Percentiles rank a stretch among this genome's conserved stretches.
Conservation (phyloP, 2,329 filamentous ascomycete genomes). For the Fusarium tuaranense region DNA sequence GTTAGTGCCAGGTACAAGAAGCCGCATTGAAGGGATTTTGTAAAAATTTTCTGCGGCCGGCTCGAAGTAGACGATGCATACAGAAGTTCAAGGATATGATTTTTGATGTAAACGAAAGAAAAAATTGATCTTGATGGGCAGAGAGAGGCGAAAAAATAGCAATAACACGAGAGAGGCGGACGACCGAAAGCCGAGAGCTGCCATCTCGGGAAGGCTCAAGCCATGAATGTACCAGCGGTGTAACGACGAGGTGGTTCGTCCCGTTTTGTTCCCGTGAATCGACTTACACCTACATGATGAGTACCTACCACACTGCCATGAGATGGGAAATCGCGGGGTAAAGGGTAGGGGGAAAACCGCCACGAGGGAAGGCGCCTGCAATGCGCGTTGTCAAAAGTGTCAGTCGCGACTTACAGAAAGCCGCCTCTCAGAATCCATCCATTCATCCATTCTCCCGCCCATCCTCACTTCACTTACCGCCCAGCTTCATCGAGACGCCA, state of each 20-base stretch:
- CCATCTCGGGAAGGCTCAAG: neutral
- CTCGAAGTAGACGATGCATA: neutral
- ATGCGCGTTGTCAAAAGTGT: slow-evolving; percentile 7
- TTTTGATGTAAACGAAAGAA: neutral
- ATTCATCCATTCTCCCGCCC: neutral
- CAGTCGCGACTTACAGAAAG: slow-evolving; percentile 5
- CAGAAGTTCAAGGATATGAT: neutral
- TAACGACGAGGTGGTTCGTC: neutral
- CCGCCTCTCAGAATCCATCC: neutral
- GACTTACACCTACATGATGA: slow-evolving; percentile 7
- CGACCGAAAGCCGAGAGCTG: neutral
- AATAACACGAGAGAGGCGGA: slow-evolving; percentile 1
- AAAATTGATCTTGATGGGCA: neutral
- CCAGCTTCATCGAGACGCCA: neutral
- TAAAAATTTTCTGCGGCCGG: neutral
- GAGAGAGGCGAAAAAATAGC: slow-evolving; percentile 1
- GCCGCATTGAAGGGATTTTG: neutral
- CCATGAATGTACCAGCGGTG: neutral
- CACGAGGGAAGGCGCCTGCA: slow-evolving; percentile 24
- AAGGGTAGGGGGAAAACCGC: slow-evolving; percentile 24
- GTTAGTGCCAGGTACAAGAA: slow-evolving; percentile 11
- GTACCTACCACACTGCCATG: neutral
- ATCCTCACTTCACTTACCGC: neutral
- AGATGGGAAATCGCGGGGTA: slow-evolving; percentile 42
- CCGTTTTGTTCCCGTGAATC: slow-evolving; percentile 4